Evolutionary conservation across 1,284 basidiomycete species (phyloP), one percentile per base, ranked within the genome.

Genomic region (Cryptococcus sp.): DNA sequence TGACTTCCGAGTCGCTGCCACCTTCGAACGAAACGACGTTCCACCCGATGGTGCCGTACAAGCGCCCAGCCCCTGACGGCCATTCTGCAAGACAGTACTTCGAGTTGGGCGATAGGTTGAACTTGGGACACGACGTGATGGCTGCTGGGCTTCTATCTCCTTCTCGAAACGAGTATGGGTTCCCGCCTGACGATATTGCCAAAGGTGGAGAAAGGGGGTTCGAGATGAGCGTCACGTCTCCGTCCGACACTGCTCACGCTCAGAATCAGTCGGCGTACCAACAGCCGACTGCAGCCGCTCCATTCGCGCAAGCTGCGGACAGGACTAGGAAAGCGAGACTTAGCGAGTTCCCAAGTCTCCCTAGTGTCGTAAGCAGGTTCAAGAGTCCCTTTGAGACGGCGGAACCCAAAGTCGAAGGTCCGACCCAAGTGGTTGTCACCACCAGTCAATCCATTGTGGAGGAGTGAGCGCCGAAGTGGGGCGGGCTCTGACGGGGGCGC

Each of bases 101-200:
- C 17, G 67, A 69, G 31, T 50, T 70, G n/a, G 69, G 69, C 25
- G 60, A 64, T n/a, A 55, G 69, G 23, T 58, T 70, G 38, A 70
- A 70, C 51, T 55, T 70, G 16, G 61, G 61, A 22, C 60, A 53
- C 15, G 63, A 66, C 16, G 54, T 57, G 6, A 56, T 68, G 50
- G 57, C 54, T 1, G 42, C 23, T 19, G 49, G 59, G 17, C 53
- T 53, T 6, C 16, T 42, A 6, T 35, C 35, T 16, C 20, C 20
- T 38, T 20, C n/a, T 39, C 17, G 19, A 8, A 31, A 38, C 35
- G 31, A 19, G 23, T 25, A 25, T 5, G 50, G 50, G 22, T 20
- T 13, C 3, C 20, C 23, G 8, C 45, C 45, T 11, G 40, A 25
- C 41, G n/a, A 46, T 16, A n/a, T 11, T 17, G 17, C 17, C 13